These are phyloP conservation scores for Vicia faba DNA, from an alignment of 306 rosid genomes.

Conservation along the genomic window DNA sequence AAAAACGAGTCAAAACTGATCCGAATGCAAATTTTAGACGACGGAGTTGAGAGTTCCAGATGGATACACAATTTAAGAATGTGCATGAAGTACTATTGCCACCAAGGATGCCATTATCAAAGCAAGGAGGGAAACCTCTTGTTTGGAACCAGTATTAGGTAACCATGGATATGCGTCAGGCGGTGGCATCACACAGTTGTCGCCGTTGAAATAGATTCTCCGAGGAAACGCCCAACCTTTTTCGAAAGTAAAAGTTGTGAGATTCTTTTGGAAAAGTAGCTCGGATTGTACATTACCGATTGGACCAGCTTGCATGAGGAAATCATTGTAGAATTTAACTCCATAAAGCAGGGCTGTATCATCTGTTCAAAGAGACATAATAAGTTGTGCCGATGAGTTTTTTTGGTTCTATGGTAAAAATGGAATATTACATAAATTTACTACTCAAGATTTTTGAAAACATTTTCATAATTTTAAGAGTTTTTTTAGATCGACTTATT, in stretches of 20 bases:
- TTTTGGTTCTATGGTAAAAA: no score
- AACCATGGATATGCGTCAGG: slow-evolving; percentile 83
- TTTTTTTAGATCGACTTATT: not conserved
- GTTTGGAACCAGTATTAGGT: slow-evolving; percentile 60
- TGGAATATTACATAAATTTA: not conserved
- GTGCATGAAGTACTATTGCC: slow-evolving; percentile 43
- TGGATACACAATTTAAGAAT: slow-evolving; percentile 33
- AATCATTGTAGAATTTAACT: slow-evolving; percentile 79
- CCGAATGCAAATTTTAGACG: slow-evolving; percentile 12
- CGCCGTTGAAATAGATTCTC: slow-evolving; percentile 88
- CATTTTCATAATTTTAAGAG: not conserved
- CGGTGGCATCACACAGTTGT: slow-evolving; percentile 89
- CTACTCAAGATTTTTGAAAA: not conserved
- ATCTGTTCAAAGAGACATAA: slow-evolving; percentile 57
- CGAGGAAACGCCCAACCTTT: slow-evolving; percentile 96
- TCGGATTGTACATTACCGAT: slow-evolving; percentile 86
- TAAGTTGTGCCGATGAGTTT: no score
- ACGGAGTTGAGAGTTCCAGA: not conserved
- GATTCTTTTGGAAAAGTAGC: slow-evolving; percentile 69
- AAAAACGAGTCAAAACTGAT: slow-evolving; percentile 35
- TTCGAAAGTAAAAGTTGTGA: slow-evolving; percentile 69
- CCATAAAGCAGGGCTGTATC: slow-evolving; percentile 97
- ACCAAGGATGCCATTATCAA: slow-evolving; percentile 45
- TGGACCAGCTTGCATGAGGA: slow-evolving; percentile 78
- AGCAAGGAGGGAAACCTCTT: slow-evolving; percentile 44